Evolutionary conservation across 2,329 filamentous ascomycete genomes (phyloP), one percentile per base, ranked within the genome.

Genomic region (Pseudocercospora pini-densiflorae): DNA sequence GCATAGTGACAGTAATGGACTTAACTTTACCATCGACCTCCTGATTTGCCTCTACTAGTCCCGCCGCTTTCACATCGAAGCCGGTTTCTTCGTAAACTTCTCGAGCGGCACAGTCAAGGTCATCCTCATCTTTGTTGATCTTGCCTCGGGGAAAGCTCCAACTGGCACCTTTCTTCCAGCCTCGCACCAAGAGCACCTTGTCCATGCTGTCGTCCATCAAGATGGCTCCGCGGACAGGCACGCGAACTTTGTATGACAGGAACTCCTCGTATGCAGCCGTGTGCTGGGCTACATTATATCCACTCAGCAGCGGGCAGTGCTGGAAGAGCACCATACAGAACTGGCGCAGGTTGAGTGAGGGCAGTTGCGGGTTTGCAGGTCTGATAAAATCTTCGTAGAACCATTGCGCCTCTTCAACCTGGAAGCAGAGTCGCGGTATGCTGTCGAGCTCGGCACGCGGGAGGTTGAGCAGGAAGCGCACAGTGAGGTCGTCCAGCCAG

Each of bases 351-450:
- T 89, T 88, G 85, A 98, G 90, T 63, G 91, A 93, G 4, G 95
- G 95, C 10, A 99, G 86, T 45, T 86, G 23, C 86, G 61, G 93
- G 90, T 79, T 97, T 24, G 71, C 68, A 9, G 94, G 94, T 57
- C 95, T 92, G 78, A 99, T 93, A 78, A 99, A 99, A 81, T 99
- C 95, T 84, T 99, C 95, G 87, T 99, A 99, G 81, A 97, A 99
- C 95, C 95, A 99, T 89, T 99, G 96, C 74, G 95, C 95, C 81
- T 99, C 96, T 81, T 99, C 95, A 73, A 99, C 92, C 81, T 98
- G 94, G 79, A 99, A 99, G 82, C 94, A 98, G 81, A 99, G 95
- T 77, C 95, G 91, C 77, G 93, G 92, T 65, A 97, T 92, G 2
- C 92, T 93, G 71, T 90, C 89, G 55, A 98, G 87, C 80, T 99